Base-by-base conservation (phyloP, 495 filamentous ascomycete species). In the Penicillium lividum region DNA sequence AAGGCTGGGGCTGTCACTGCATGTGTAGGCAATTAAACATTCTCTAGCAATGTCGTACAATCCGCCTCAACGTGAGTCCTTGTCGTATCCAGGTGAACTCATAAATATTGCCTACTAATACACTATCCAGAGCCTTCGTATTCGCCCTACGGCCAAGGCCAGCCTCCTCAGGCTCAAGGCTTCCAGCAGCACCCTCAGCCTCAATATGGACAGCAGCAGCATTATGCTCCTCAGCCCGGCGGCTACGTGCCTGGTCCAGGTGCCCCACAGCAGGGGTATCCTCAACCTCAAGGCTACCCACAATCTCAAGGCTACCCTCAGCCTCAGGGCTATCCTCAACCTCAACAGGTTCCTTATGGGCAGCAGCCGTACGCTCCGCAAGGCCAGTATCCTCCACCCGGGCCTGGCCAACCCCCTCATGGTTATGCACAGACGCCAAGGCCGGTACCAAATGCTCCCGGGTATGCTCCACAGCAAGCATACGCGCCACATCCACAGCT, bases 401-500 rank as follows among this genome's bases (percentile, higher is more conserved):
- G 11, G 15, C 36, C 36, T 16, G 11, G 11, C 15, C 11, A 4
- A n/a, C 8, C 3, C 15, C 11, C 36, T 40, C 11, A 40, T 40
- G 11, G 11, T 13, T n/a, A 40, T 15, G 36, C 36, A n/a, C 11
- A 11, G 8, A 3, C 7, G 33, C 8, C 33, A 34, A 34, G 9
- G 33, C 33, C 33, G 33, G 33, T 8, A 11, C 11, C 33, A 34
- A 34, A 10, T 34, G 33, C 33, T 5, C 33, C 33, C 33, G 8
- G 33, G 9, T 8, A 34, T 34, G 33, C 33, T 34, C 33, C 33
- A 34, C 33, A 34, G 11, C 11, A 34, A 7, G 11, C 36, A 15
- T 11, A 40, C n/a, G 8, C 36, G 6, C 36, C 9, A 15, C 36
- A 40, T 5, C 11, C 36, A 40, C 36, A 40, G n/a, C 5, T 74